These are phyloP conservation scores for Chaetomiaceae sp. DNA, from an alignment of 2,329 filamentous ascomycete species.

Conservation along the genomic window DNA sequence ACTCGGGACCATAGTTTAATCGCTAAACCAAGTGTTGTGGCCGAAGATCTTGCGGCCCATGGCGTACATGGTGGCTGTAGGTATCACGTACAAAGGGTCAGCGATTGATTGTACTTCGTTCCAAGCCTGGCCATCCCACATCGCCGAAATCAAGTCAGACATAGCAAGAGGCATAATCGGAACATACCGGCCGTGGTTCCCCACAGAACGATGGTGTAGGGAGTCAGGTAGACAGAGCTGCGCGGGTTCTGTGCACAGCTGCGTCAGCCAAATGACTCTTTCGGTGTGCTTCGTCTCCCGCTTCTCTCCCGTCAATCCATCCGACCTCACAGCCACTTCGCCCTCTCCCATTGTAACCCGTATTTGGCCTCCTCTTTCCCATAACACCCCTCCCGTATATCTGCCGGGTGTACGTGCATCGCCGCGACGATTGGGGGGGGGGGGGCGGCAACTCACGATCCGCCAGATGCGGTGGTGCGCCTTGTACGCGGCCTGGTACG, in stretches of 20 bases:
- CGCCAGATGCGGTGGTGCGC: conserved; percentile 65
- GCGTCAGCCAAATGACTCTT: conserved; percentile 17
- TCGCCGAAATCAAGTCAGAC: neutral
- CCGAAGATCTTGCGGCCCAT: conserved; percentile 67
- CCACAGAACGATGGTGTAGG: conserved; percentile 62
- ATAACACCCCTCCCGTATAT: too few species aligned
- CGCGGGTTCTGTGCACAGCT: conserved; percentile 49
- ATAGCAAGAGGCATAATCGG: neutral
- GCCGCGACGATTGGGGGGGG: neutral
- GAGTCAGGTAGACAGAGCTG: conserved; percentile 59
- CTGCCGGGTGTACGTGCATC: too few species aligned
- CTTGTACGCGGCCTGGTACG: conserved; percentile 69
- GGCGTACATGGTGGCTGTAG: conserved; percentile 58
- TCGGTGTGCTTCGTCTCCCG: neutral
- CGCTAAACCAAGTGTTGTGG: conserved; percentile 72
- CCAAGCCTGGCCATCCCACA: too few species aligned
- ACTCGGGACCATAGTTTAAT: conserved; percentile 31
- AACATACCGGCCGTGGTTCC: conserved; percentile 56
- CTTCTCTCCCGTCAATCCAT: conserved; percentile 2
- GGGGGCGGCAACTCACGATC: conserved; percentile 57
- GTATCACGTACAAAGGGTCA: too few species aligned
- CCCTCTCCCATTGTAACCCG: too few species aligned
- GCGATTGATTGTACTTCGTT: too few species aligned
- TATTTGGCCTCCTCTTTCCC: neutral
- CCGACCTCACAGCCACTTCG: too few species aligned